These are phyloP conservation scores for Rhizophlyctis rosea DNA, from an alignment of 192 early-diverging fungal genomes.

Conservation along the genomic window DNA sequence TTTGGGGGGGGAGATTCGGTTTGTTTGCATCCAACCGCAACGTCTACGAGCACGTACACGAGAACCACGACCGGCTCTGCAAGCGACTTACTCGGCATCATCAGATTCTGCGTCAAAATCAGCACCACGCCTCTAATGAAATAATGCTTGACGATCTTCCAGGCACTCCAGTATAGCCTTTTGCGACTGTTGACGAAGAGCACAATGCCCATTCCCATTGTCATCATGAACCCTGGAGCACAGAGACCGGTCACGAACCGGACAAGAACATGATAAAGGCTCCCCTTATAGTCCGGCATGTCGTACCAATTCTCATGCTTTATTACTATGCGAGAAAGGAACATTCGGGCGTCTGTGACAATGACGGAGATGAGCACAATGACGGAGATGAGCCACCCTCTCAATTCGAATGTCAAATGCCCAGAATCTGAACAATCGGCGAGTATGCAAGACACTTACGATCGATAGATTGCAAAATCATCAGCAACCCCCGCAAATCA, in stretches of 20 bases:
- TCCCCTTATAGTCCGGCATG: slow-evolving; percentile 35
- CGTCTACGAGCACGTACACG: not conserved
- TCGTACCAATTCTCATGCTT: slow-evolving; percentile 42
- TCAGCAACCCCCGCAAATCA: slow-evolving; percentile 25
- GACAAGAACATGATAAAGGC: slow-evolving; percentile 25
- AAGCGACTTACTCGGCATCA: slow-evolving; percentile 13
- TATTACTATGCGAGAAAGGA: slow-evolving; percentile 26
- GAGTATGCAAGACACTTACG: slow-evolving; percentile 15
- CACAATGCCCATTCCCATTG: slow-evolving; percentile 39
- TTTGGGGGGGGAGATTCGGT: not conserved
- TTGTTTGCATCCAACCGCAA: too few species aligned
- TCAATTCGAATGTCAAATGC: not conserved
- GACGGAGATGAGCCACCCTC: not conserved
- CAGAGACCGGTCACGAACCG: slow-evolving; percentile 35
- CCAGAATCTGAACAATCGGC: slow-evolving; percentile 1
- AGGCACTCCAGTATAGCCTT: slow-evolving; percentile 28
- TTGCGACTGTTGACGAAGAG: slow-evolving; percentile 30
- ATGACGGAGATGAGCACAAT: not conserved
- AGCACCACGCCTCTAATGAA: slow-evolving; percentile 32
- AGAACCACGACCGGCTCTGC: not conserved
- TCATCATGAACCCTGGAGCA: slow-evolving; percentile 42
- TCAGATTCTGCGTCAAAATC: slow-evolving; percentile 24
- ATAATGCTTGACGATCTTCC: slow-evolving; percentile 35
- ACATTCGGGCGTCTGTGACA: slow-evolving; percentile 14
- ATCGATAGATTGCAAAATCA: slow-evolving; percentile 33